Base-by-base conservation (phyloP, 2,329 filamentous ascomycete genomes). In the Fusarium sp. region DNA sequence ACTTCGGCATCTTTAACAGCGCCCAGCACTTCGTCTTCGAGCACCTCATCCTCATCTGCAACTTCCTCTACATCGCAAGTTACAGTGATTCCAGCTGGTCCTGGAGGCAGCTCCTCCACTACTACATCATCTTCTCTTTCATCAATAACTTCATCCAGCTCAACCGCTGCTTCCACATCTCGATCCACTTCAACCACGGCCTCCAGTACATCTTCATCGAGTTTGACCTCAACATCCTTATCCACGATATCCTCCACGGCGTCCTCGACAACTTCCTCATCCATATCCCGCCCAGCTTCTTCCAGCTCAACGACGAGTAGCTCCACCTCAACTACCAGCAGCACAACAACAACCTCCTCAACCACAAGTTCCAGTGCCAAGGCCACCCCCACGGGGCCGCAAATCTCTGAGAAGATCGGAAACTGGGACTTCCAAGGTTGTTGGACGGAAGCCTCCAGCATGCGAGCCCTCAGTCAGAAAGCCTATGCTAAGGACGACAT, bases 351-450 rank as follows among this genome's bases (percentile, higher is more conserved):
- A 77, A 82, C 68, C 77, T 43, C 78, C 67, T 50, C 75, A 4
- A 68, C 68, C 2, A 58, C 18, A 25, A 76, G 69, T 32, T 71
- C 72, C 25, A 73, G 68, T 10, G 64, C 71, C 6, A 74, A 67
- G 0, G 74, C 75, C 2, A 73, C 67, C 11, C 71, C 75, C 1
- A 80, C 81, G 4, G 74, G 72, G 0, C 81, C 81, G 0, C 74
- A 73, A 7, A 76, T 78, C 35, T 79, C 78, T 1, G 50, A 74
- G 2, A 70, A 67, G 4, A 72, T 82, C 2, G 80, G 78, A 8
- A 67, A 71, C 6, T 85, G 80, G 76, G 64, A 60, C 2, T 83
- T 78, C 58, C 79, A 83, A 37, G 83, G 83, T 2, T 85, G 84
- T 67, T 85, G 78, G 74, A 81, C 81, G 0, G 83, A 85, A 45